phyloP scores from a whole-genome alignment of 768 basidiomycete genomes.

The Podaxis sp. region DNA sequence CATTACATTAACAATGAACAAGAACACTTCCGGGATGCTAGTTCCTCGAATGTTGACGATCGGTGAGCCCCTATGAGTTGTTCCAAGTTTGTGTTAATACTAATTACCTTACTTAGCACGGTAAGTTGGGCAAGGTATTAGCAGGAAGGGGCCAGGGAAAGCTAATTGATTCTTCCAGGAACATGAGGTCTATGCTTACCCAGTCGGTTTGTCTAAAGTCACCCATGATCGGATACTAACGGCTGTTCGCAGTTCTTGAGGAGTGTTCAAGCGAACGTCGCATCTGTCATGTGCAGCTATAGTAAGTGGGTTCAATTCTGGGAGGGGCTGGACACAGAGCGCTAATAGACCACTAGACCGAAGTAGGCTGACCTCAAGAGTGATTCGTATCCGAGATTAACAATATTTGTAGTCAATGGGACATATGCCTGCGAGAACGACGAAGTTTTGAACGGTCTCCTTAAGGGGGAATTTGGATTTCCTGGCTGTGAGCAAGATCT shows the following conservation, averaged over 20 bases:
- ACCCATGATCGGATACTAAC: neutral
- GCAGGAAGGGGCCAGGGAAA: neutral
- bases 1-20: conserved; percentile 50
- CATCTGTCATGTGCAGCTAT: conserved; percentile 68
- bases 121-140: conserved; percentile 22
- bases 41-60: conserved; percentile 45
- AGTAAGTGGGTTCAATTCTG: conserved; percentile 31
- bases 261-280: conserved; percentile 63
- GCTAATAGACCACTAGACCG: conserved; percentile 27
- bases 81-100: neutral
- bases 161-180: conserved; percentile 27
- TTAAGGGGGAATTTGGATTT: conserved; percentile 69
- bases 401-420: conserved; percentile 41
- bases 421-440: conserved; percentile 67
- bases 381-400: neutral
- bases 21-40: conserved; percentile 44
- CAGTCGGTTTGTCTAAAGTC: conserved; percentile 30
- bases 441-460: conserved; percentile 55
- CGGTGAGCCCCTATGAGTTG: conserved; percentile 26
- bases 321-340: neutral
- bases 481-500: conserved; percentile 51
- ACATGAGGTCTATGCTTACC: conserved; percentile 59
- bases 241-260: conserved; percentile 42
- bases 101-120: conserved; percentile 25
- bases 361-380: conserved; percentile 23